Percentiles rank a stretch among this genome's conserved stretches.
These are phyloP conservation scores for Fraxinus excelsior DNA, from an alignment of 257 asterid genomes.

Conservation along the genomic window DNA sequence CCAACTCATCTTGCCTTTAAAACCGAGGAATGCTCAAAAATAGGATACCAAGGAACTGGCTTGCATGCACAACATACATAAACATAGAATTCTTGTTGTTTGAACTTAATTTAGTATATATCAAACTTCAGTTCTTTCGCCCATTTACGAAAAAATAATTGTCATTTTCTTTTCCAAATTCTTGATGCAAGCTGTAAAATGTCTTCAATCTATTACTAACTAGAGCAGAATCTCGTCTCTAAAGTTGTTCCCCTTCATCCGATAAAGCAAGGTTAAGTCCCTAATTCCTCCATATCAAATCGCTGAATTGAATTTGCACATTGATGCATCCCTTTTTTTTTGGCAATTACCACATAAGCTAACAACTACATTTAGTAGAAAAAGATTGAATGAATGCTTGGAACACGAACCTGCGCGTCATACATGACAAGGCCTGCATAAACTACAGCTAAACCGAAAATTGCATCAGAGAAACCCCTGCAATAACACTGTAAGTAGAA, in stretches of 20 bases:
- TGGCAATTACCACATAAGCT: not conserved
- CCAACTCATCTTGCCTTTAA: not conserved
- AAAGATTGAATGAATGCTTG: not conserved
- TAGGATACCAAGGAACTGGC: not conserved
- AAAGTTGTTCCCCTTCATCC: not conserved
- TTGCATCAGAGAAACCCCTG: slow-evolving; percentile 87
- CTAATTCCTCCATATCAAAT: not conserved
- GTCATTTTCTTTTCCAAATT: not conserved
- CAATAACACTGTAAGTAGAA: slow-evolving; percentile 13
- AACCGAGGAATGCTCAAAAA: not conserved
- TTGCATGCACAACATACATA: not conserved
- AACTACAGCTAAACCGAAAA: slow-evolving; percentile 83
- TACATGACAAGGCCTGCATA: slow-evolving; percentile 84
- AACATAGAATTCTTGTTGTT: not conserved
- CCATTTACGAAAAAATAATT: not conserved
- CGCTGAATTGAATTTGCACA: not conserved
- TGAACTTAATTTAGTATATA: not conserved
- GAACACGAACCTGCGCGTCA: slow-evolving; percentile 82
- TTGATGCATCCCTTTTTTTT: not conserved
- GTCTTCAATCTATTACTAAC: not conserved
- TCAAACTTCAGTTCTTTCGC: not conserved
- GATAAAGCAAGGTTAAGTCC: not conserved
- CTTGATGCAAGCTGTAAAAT: not conserved
- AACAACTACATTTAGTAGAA: not conserved
- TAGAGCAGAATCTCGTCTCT: not conserved